Conservation (phyloP, 805 yeast genomes). For the Zygosaccharomyces bisporus region DNA sequence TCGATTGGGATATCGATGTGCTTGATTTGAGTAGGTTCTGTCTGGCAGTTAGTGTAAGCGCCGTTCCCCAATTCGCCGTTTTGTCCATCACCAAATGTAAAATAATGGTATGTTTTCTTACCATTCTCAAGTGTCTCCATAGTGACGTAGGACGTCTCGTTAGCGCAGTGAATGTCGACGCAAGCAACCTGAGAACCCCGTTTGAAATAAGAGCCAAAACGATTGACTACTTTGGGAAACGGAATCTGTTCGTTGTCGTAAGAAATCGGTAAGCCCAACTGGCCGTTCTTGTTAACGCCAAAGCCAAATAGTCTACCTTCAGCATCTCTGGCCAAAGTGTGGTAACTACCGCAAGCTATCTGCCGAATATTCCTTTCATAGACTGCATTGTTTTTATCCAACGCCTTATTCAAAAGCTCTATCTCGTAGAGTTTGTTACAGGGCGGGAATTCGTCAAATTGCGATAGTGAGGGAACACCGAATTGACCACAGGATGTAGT, state of each 20-base stretch:
- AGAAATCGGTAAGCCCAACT: constrained; percentile 66
- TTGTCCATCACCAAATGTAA: constrained; percentile 80
- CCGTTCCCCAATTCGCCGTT: constrained; percentile 85
- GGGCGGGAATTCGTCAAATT: constrained; percentile 52
- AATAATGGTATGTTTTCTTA: constrained; percentile 36
- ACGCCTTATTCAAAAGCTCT: constrained; percentile 31
- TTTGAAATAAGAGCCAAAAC: constrained; percentile 40
- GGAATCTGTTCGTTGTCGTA: constrained; percentile 65
- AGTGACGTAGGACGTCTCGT: constrained; percentile 56
- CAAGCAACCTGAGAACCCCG: constrained; percentile 46
- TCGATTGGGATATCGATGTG: constrained; percentile 48
- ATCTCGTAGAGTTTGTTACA: constrained; percentile 47
- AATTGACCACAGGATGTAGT: constrained; percentile 68
- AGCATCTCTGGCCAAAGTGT: constrained; percentile 65
- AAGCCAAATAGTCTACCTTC: constrained; percentile 75
- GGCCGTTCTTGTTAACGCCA: constrained; percentile 85
- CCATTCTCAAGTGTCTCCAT: constrained; percentile 28
- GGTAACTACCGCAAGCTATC: constrained; percentile 71
- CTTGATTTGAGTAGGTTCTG: constrained; percentile 56
- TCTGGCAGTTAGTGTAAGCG: constrained; percentile 67
- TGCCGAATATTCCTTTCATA: constrained; percentile 45
- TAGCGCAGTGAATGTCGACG: constrained; percentile 61
- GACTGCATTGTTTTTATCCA: constrained; percentile 18
- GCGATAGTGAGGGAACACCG: constrained; percentile 73
- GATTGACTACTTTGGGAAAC: constrained; percentile 55